Conservation (phyloP, 257 asterid genomes). For the Linaria vulgaris region DNA sequence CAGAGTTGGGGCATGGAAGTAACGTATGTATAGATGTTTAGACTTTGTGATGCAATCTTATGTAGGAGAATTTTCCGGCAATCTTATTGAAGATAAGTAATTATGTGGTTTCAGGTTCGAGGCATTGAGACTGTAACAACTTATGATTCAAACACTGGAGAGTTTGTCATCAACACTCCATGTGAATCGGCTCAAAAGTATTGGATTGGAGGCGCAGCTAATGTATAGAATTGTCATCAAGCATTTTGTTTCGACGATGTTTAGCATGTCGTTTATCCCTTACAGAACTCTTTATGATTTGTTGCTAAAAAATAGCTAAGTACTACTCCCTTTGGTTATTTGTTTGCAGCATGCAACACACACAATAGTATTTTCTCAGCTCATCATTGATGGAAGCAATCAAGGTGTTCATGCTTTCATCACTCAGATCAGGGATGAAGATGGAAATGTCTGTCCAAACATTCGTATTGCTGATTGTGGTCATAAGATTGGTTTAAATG, state of each 20-base stretch:
- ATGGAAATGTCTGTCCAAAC: slow-evolving; percentile 77
- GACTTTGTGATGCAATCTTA: not conserved
- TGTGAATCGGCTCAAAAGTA: slow-evolving; percentile 96
- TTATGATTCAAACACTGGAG: slow-evolving; percentile 68
- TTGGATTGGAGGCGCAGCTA: slow-evolving; percentile 99
- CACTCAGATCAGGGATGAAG: slow-evolving; percentile 73
- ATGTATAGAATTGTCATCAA: slow-evolving; percentile 41
- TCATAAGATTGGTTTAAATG: slow-evolving; percentile 92
- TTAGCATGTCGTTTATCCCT: slow-evolving; percentile 16
- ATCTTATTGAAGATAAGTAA: slow-evolving; percentile 22
- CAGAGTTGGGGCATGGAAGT: slow-evolving; percentile 99
- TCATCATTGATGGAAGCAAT: slow-evolving; percentile 62
- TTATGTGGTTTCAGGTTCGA: slow-evolving; percentile 60
- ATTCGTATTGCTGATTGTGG: slow-evolving; percentile 88
- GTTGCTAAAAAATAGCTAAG: not conserved
- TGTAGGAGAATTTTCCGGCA: not conserved
- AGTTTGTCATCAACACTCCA: slow-evolving; percentile 83
- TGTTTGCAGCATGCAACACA: slow-evolving; percentile 80
- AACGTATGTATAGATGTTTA: slow-evolving; percentile 54
- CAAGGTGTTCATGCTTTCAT: slow-evolving; percentile 96
- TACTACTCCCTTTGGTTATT: slow-evolving; percentile 15
- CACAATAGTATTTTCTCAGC: slow-evolving; percentile 89
- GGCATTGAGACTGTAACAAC: slow-evolving; percentile 88
- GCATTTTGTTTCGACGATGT: not conserved
- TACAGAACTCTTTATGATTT: not conserved